Evolutionary conservation across 768 basidiomycete species (phyloP).

Genomic region (Fomitopsis serialis): DNA sequence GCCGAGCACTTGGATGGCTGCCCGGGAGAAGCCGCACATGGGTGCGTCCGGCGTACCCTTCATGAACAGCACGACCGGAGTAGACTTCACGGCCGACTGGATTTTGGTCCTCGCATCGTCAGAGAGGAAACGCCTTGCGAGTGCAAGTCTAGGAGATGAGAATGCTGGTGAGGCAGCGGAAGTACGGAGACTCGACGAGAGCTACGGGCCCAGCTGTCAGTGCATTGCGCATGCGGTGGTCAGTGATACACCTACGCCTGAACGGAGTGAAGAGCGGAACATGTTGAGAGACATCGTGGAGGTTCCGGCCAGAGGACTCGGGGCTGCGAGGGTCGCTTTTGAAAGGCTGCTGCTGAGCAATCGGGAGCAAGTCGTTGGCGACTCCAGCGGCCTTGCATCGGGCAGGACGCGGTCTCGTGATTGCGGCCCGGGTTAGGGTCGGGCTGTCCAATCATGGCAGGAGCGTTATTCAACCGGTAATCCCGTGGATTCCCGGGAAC

Average conservation of each 20-base stretch:
- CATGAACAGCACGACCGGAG: slow-evolving; percentile 95
- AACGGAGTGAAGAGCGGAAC: slow-evolving; percentile 41
- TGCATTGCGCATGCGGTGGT: neutral
- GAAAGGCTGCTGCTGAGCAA: slow-evolving; percentile 7
- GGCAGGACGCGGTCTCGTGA: neutral
- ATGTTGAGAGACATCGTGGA: slow-evolving; percentile 21
- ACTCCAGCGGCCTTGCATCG: neutral
- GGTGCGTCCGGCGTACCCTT: slow-evolving; percentile 87
- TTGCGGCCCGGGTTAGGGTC: neutral
- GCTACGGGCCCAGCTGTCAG: neutral
- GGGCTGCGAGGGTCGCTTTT: neutral
- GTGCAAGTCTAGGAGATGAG: slow-evolving; percentile 17
- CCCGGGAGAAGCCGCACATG: slow-evolving; percentile 94
- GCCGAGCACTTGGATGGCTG: slow-evolving; percentile 86
- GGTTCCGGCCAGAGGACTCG: slow-evolving; percentile 6
- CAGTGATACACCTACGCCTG: slow-evolving; percentile 32
- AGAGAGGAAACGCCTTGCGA: slow-evolving; percentile 48
- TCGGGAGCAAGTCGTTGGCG: neutral
- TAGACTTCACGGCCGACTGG: slow-evolving; percentile 65
- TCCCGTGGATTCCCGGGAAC: too few species aligned
- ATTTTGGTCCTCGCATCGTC: slow-evolving; percentile 58
- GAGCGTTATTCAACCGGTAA: neutral
- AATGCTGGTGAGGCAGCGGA: slow-evolving; percentile 10
- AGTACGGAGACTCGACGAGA: slow-evolving; percentile 4
- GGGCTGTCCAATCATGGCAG: neutral